Evolutionary conservation across 768 basidiomycete genomes (phyloP), one percentile per base, ranked within the genome.

Genomic region (Amanita polypyramis): DNA sequence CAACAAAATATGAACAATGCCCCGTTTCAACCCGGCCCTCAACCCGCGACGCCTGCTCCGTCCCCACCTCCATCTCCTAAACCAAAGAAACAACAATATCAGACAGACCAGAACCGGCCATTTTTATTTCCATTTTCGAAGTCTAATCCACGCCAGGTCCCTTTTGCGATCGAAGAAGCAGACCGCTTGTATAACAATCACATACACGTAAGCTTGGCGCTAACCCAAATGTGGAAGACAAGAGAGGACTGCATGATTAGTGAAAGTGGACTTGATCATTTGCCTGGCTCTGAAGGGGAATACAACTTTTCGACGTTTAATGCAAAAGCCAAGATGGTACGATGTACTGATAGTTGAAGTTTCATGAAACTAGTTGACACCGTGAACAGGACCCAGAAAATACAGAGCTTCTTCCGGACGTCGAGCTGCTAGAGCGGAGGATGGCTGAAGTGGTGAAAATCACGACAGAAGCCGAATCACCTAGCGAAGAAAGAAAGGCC

Each of bases 51-150:
- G 3, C 94, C 94, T 5, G 91, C 92, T 20, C 92, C 94, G 1
- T 80, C 90, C 0, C 88, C 89, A 2, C 76, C 80, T 5, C 76
- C 77, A 1, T 71, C 70, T 29, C 87, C 81, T 2, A 97, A 95
- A 59, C 91, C 89, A 8, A 99, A 99, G 70, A 97, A 98, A 62
- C 95, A 95, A 60, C 91, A 95, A 61, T 99, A 91, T 62, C 96
- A 98, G 60, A 99, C 96, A 0, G 96, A 99, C 64, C 96, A 94
- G 61, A 80, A 69, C 39, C 75, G 88, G 10, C 95, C 96, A 1
- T 99, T 98, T 62, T 68, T 98, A 51, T 94, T 99, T 62, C 96
- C 96, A 0, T 99, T 96, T 61, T 89, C 92, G 5, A 76, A 80
- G n/a, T 9, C 34, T 37, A 50, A 45, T 38, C 72, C 70, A 19